Evolutionary conservation across 2,329 filamentous ascomycete species (phyloP), one percentile per base, ranked within the genome.

Genomic region (Fusarium sp.): DNA sequence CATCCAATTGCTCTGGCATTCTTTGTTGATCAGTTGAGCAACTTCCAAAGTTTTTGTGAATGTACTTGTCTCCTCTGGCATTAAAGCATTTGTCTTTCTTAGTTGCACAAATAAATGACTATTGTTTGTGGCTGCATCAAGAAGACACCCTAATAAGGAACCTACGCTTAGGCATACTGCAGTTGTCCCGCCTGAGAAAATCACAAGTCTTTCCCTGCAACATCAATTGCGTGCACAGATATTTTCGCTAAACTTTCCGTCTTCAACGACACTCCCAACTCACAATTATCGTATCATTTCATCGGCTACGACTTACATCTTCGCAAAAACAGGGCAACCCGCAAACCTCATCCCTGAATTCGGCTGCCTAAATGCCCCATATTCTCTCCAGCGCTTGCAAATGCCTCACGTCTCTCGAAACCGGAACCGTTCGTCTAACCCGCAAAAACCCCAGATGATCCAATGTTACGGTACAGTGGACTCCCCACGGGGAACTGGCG

Each of bases 401-500:
- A 70, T 70, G 54, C 67, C 67, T 36, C 48, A 17, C 26, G 3
- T 11, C 57, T 26, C 42, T 48, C 39, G 14, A 47, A 66, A 55
- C 17, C 24, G 35, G n/a, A 48, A 45, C 32, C 32, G 38, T 50
- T 35, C 8, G 24, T 39, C 60, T 39, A 62, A 56, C 50, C 64
- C 64, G 42, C 32, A 50, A 48, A 66, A 70, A 36, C 42, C 66
- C 66, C 66, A 51, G 66, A 50, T 18, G 44, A 63, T 42, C 42
- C 61, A 38, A 63, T 38, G 64, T 30, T 44, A 54, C 48, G 32
- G 38, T 39, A 39, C 65, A 50, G 28, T 50, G 30, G 30, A 38
- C 20, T 69, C 67, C 67, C 67, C 67, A 70, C 32, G 67, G 67
- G 67, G 67, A 60, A 69, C 30, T 42, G 36, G 48, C 47, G 47